Percentiles rank a stretch among this genome's conserved stretches.
Conservation (phyloP, 2,329 filamentous ascomycete species). For the Verticillium isaacii region DNA sequence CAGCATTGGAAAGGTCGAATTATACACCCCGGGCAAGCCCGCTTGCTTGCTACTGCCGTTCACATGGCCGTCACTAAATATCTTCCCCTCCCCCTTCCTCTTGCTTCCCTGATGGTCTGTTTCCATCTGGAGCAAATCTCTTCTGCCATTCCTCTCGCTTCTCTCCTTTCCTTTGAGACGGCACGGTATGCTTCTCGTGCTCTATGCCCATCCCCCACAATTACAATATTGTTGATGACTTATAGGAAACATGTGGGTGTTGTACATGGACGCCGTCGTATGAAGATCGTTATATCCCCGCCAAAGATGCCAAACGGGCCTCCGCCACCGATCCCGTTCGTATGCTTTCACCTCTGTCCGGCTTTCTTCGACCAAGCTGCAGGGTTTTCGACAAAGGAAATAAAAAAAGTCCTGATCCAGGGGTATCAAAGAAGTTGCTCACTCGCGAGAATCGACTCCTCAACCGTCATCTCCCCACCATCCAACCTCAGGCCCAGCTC, state of each 20-base stretch:
- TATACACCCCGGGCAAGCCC: neutral
- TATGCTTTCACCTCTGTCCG: neutral
- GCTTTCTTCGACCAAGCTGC: neutral
- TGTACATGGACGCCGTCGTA: neutral
- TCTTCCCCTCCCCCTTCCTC: neutral
- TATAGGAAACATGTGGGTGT: neutral
- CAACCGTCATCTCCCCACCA: slow-evolving; percentile 36
- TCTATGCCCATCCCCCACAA: neutral
- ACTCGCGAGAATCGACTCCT: neutral
- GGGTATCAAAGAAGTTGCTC: slow-evolving; percentile 11
- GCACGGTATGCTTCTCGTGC: no score
- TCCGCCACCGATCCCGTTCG: neutral
- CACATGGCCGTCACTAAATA: neutral
- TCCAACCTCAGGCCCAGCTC: slow-evolving; percentile 22
- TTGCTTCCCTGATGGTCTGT: neutral
- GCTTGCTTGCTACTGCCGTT: neutral
- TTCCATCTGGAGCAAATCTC: neutral
- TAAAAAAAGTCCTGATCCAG: slow-evolving; percentile 10
- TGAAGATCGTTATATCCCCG: neutral
- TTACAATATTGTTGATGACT: neutral
- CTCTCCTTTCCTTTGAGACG: neutral
- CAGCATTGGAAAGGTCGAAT: neutral
- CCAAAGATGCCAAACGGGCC: neutral
- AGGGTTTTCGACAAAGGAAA: slow-evolving; percentile 6
- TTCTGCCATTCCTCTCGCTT: neutral